Evolutionary conservation across 164 flowering plant genomes (phyloP).

Genomic region (Chloranthus sessilifolius): DNA sequence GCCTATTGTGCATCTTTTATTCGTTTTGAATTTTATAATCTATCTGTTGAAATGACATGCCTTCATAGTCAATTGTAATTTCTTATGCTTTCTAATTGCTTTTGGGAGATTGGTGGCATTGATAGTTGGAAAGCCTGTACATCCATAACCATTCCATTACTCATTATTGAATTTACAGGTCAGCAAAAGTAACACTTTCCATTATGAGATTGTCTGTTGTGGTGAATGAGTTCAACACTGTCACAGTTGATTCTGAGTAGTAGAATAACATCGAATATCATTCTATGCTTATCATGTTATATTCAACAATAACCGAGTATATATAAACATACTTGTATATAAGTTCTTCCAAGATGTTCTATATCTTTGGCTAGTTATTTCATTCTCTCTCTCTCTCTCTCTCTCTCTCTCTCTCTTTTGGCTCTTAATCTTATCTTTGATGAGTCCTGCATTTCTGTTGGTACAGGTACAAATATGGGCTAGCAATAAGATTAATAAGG

Average conservation of each 20-base stretch:
- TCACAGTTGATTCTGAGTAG: too few species aligned
- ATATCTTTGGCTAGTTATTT: too few species aligned
- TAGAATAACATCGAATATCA: too few species aligned
- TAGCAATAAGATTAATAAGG: constrained; percentile 74
- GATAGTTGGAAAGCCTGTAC: not conserved
- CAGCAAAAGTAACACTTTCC: too few species aligned
- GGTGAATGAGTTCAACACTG: too few species aligned
- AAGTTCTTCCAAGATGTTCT: too few species aligned
- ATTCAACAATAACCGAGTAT: too few species aligned
- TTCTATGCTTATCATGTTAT: too few species aligned
- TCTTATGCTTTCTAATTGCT: not conserved
- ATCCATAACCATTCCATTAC: not conserved
- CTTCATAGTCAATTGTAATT: not conserved
- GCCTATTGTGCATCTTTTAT: not conserved
- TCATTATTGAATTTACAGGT: too few species aligned
- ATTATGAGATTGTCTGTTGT: too few species aligned
- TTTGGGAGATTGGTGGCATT: not conserved
- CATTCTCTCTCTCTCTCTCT: not conserved
- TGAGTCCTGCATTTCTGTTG: not conserved
- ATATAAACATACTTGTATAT: too few species aligned
- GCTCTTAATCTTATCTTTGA: constrained; percentile 2
- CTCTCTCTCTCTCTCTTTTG: too few species aligned
- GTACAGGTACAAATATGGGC: constrained; percentile 96
- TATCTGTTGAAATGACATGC: not conserved
- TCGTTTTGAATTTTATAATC: not conserved